Base-by-base conservation (phyloP, 345 rosid species). In the Syzygium aromaticum region DNA sequence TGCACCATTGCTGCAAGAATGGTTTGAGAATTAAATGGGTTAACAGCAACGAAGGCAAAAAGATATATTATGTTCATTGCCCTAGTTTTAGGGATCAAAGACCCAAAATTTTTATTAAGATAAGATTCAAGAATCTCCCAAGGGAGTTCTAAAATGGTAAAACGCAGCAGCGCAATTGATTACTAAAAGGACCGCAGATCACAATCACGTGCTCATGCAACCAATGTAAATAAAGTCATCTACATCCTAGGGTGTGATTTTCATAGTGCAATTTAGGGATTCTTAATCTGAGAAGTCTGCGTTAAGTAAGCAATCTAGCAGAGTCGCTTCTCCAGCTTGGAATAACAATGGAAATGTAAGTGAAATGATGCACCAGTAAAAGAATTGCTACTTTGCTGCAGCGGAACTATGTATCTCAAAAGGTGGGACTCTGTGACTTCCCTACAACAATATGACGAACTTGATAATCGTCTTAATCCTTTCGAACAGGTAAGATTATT, bases 1-100 rank as follows among this genome's bases (percentile, higher is more conserved):
- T 8, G 99, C 98, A 54, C 98, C 99, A 89, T 97, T 97, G 92
- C 99, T 97, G 87, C 93, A 93, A 87, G 63, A 84, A 52, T 17
- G 17, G 15, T 51, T 51, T 16, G 43, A 53, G 46, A 28, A 54
- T 27, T n/a, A 2, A 52, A n/a, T 28, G 43, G 54, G 27, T 52
- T 51, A 52, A 84, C 40, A 52, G 59, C 25, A 52, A 38, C 13
- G 46, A 33, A 67, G 46, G 80, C 46, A 33, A 46, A 33, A 33
- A 67, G 49, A 73, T 22, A 73, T 2, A 33, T 0, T 0, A 19
- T 73, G 80, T 73, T 17, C 80, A 73, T 73, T 38, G 46, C 27
- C 49, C 80, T 73, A 9, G 80, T 73, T 73, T 9, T 73, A 33
- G 80, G 78, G 49, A 10, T 73, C 25, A 38, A 73, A 73, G 80